phyloP scores from a whole-genome alignment of 495 filamentous ascomycete species.

The Echria macrotheca region DNA sequence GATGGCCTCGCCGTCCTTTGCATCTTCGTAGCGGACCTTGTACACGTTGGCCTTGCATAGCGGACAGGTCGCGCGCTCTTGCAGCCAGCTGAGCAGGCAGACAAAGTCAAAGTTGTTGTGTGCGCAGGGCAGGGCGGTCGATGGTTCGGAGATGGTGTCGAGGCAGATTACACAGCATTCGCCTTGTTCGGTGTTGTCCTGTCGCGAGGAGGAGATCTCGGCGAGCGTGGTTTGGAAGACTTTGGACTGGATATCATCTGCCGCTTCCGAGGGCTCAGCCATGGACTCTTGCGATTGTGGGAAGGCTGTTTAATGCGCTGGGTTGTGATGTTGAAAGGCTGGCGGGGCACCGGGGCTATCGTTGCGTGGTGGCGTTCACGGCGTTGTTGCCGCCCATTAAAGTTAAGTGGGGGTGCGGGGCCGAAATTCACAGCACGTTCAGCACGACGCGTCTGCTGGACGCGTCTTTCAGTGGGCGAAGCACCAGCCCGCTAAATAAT shows the following conservation, averaged over 20 bases:
- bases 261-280: conserved; percentile 19
- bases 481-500: no score
- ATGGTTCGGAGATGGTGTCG: conserved; percentile 64
- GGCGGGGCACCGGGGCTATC: no score
- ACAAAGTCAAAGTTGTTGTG: conserved; percentile 80
- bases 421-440: no score
- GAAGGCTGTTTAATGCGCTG: no score
- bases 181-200: conserved; percentile 9
- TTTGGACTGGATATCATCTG: conserved; percentile 34
- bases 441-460: no score
- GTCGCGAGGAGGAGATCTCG: conserved; percentile 34
- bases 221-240: conserved; percentile 43
- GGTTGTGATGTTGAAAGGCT: no score
- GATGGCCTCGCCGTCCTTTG: conserved; percentile 49
- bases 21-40: conserved; percentile 61
- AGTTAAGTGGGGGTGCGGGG: conserved; percentile 10
- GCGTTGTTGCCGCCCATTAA: no score
- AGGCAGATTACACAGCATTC: conserved; percentile 68
- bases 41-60: conserved; percentile 68
- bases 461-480: no score
- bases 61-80: conserved; percentile 67
- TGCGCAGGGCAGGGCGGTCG: conserved; percentile 65
- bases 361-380: no score
- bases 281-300: no score
- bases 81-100: conserved; percentile 78